These are phyloP conservation scores for Porpolomopsis calyptriformis DNA, from an alignment of 768 basidiomycete species.

Conservation along the genomic window DNA sequence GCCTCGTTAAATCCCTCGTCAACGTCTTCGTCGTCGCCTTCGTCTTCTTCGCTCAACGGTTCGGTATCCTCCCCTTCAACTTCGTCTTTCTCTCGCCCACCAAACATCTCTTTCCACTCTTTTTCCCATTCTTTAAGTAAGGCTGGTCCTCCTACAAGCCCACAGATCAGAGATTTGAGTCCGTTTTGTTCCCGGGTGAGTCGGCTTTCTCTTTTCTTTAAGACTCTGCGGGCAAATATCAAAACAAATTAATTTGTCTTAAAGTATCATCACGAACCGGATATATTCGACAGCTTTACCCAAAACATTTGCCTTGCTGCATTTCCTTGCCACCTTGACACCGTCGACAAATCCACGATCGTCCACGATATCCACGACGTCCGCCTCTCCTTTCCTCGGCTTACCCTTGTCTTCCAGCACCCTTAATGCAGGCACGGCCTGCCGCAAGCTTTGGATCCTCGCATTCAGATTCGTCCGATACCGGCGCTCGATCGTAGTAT, in stretches of 20 bases:
- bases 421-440: conserved; percentile 75
- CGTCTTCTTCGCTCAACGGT: conserved; percentile 43
- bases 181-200: conserved; percentile 69
- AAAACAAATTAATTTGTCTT: neutral
- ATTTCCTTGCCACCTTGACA: conserved; percentile 85
- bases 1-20: conserved; percentile 34
- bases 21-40: conserved; percentile 42
- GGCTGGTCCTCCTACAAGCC: conserved; percentile 65
- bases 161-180: conserved; percentile 52
- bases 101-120: conserved; percentile 64
- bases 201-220: conserved; percentile 68
- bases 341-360: conserved; percentile 83
- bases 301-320: conserved; percentile 82
- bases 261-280: conserved; percentile 26
- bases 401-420: conserved; percentile 57
- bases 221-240: conserved; percentile 35
- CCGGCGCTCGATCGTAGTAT: conserved; percentile 81
- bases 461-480: conserved; percentile 86
- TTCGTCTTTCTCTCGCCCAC: conserved; percentile 66
- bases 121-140: conserved; percentile 66
- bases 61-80: conserved; percentile 43
- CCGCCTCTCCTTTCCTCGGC: conserved; percentile 20
- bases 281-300: conserved; percentile 91
- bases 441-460: conserved; percentile 69
- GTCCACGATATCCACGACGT: conserved; percentile 52